phyloP scores from a whole-genome alignment of 805 yeast genomes.

The Soucietia sequanensis region DNA sequence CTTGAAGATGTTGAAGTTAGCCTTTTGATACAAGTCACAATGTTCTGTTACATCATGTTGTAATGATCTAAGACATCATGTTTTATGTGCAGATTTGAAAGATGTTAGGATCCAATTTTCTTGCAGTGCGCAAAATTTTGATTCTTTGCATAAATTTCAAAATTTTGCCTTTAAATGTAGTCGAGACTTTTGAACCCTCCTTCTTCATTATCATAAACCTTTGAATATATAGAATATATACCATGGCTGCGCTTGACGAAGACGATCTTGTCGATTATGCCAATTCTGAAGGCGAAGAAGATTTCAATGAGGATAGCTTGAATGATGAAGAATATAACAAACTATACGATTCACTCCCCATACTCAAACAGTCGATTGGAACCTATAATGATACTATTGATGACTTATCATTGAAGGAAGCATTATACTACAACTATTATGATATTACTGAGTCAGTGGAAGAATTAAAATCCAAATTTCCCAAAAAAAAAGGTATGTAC shows the following conservation, averaged over 20 bases:
- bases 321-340: constrained; percentile 42
- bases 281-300: constrained; percentile 24
- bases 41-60: too few species aligned
- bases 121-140: too few species aligned
- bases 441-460: constrained; percentile 50
- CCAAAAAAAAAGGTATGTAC: constrained; percentile 49
- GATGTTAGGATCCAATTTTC: too few species aligned
- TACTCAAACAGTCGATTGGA: constrained; percentile 33
- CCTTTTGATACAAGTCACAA: too few species aligned
- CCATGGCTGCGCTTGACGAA: constrained; percentile 16
- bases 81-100: too few species aligned
- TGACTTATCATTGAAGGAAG: constrained; percentile 53
- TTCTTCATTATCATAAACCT: too few species aligned
- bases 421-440: constrained; percentile 59
- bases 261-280: constrained; percentile 25
- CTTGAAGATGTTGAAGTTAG: too few species aligned
- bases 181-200: too few species aligned
- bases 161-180: too few species aligned
- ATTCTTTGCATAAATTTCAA: too few species aligned
- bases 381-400: constrained; percentile 44
- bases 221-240: too few species aligned
- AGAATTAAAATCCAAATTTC: constrained; percentile 40
- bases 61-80: too few species aligned
- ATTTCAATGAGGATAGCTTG: constrained; percentile 37
- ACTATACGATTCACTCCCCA: constrained; percentile 44